A percentile compares a stretch with the other conserved stretches of the same genome.
Conservation (phyloP, 2,329 filamentous ascomycete genomes). For the Diaporthe aspalathi region DNA sequence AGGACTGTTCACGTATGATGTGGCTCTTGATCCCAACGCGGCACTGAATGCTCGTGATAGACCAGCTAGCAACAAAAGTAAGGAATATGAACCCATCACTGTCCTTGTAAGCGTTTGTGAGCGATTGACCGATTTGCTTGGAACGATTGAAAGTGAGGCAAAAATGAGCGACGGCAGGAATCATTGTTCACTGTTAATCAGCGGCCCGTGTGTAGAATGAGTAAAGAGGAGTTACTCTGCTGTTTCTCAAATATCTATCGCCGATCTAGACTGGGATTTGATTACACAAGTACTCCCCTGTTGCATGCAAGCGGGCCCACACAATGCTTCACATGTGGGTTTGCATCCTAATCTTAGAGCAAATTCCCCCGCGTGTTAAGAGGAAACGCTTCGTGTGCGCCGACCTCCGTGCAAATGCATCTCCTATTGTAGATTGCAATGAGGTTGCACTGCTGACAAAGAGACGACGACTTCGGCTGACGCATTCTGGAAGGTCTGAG, state of each 20-base stretch:
- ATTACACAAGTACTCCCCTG: background rate
- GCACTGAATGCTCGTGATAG: background rate
- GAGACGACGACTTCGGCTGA: background rate
- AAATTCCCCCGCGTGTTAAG: too few species aligned
- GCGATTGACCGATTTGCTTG: background rate
- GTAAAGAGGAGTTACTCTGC: background rate
- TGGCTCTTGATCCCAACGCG: background rate
- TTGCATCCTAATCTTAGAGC: background rate
- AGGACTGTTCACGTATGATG: background rate
- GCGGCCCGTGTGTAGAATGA: background rate
- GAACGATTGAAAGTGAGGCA: background rate
- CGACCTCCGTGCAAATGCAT: background rate
- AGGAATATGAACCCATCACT: background rate
- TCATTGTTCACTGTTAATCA: background rate
- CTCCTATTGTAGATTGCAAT: background rate
- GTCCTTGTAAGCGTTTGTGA: background rate
- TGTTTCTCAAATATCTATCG: background rate
- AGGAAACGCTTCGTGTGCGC: background rate
- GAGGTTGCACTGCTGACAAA: constrained; percentile 11
- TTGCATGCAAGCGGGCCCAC: background rate
- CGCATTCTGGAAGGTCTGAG: constrained; percentile 7
- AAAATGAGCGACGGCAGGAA: background rate
- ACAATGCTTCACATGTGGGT: background rate
- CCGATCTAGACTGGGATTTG: background rate
- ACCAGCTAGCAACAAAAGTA: background rate